A percentile compares a stretch with the other conserved stretches of the same genome.
These are phyloP conservation scores for Hawksworthiomyces lignivorus DNA, from an alignment of 2,329 filamentous ascomycete genomes.

Conservation along the genomic window DNA sequence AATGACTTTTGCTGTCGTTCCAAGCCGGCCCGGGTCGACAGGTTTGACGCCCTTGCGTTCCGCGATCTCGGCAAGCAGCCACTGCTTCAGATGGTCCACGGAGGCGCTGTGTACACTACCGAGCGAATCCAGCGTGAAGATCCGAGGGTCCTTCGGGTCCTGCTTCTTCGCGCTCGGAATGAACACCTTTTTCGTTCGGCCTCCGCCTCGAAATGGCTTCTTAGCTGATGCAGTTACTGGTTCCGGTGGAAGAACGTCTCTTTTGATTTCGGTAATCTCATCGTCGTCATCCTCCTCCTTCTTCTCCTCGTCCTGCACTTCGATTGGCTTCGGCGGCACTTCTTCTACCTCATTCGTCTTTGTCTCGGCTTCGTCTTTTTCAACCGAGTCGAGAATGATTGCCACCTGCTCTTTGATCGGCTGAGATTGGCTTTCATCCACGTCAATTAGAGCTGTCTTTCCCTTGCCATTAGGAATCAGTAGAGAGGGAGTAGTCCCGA, in stretches of 20 bases:
- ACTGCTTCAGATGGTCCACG: constrained; percentile 63
- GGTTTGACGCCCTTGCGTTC: constrained; percentile 46
- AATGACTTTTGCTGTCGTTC: constrained; percentile 65
- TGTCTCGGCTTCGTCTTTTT: not conserved
- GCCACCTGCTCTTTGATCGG: not conserved
- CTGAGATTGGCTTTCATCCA: not conserved
- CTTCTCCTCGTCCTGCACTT: not conserved
- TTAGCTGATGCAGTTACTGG: constrained; percentile 9
- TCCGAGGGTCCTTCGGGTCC: constrained; percentile 52
- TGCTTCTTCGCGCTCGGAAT: constrained; percentile 29
- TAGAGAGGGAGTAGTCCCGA: no score
- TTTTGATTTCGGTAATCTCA: constrained; percentile 10
- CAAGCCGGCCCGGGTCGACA: constrained; percentile 26
- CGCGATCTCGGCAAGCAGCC: constrained; percentile 65
- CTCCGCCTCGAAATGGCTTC: not conserved
- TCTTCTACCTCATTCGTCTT: not conserved
- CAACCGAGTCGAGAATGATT: constrained; percentile 1
- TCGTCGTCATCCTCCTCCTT: constrained; percentile 8
- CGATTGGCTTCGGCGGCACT: not conserved
- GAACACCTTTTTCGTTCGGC: constrained; percentile 25
- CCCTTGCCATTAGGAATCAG: not conserved
- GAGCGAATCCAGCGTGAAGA: constrained; percentile 85
- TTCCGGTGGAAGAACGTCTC: constrained; percentile 6
- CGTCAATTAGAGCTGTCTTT: not conserved
- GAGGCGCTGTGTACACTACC: constrained; percentile 56